Base-by-base conservation (phyloP, 2,329 filamentous ascomycete species). In the Ophiostoma populinum region DNA sequence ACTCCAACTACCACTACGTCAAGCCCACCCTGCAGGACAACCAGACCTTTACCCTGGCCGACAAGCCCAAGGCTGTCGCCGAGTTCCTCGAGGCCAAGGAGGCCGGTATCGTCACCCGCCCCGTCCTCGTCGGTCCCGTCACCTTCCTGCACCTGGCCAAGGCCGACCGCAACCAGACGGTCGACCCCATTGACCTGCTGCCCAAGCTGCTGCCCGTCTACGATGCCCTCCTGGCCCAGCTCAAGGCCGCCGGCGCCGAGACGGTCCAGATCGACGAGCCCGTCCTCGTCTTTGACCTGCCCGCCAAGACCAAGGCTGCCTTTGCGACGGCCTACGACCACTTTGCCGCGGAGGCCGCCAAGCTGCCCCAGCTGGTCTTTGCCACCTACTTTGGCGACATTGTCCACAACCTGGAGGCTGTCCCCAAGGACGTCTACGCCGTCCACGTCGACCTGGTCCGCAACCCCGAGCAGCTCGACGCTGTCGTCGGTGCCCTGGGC, bases 1-100 rank as follows among this genome's bases (percentile, higher is more conserved):
- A 98, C 72, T 93, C 85, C 47, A 98, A 98, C 80, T 98, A 98
- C 78, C 90, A 95, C 74, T 98, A 98, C 62, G 90, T 95, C 66
- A 95, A 95, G 77, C 90, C 90, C 46, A 94, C 90, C 44, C 75
- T 98, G 48, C 85, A 94, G 65, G 78, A 94, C 66, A 80, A 81
- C 71, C 90, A 98, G 74, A 77, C 71, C 55, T 98, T 98, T 77
- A 86, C 79, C 64, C 82, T 98, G 44, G 62, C 69, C 43, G 63
- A 72, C 49, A 78, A 77, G 61, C 85, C 90, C 59, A 98, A 98
- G 79, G 85, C 90, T 49, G 81, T 98, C 47, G 67, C 59, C 50
- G 82, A 98, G 62, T 98, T 90, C 75, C 70, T 80, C 50, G 90
- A 98, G 73, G 90, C 90, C 55, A 95, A 98, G 77, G 86, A 85